Evolutionary conservation across 495 filamentous ascomycete species (phyloP), one percentile per base, ranked within the genome.

Genomic region (Hapsidospora chrysogenum): DNA sequence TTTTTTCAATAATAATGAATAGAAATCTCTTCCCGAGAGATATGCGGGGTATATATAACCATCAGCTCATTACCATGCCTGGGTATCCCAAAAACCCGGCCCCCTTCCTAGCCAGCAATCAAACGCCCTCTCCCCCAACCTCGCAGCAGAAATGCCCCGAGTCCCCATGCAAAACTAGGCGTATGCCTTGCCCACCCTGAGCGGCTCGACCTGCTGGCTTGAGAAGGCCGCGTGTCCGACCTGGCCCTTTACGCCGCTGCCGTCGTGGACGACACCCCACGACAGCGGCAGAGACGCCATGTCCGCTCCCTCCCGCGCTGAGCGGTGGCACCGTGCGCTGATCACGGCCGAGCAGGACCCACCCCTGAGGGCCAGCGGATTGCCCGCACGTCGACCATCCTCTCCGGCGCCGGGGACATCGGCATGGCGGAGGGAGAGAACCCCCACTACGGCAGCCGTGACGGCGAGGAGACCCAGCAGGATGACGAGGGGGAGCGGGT

Each of bases 201-300:
- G 41, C 23, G 35, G 39, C 17, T 37, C 47, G 5, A 37, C 49
- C 17, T 35, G 33, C 2, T 40, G 45, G 0, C 45, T 44, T 8
- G 54, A 48, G 42, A 60, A 64, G n/a, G 44, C 47, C 39, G 57
- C 60, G 15, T 56, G 52, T 13, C 57, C 51, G 7, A 47, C 48
- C 9, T 47, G 39, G 35, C 50, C 44, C n/a, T n/a, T n/a, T n/a
- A n/a, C n/a, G 11, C 48, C 50, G 3, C 38, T 27, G 4, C 47
- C 56, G 17, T 56, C 48, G 21, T 48, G 48, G 15, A 63, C 49
- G 10, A 61, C 56, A 14, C 60, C 61, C 61, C 61, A 64, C 2
- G 42, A 31, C 2, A 63, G 29, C 11, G 41, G 39, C 16, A 42
- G 36, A 23, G 40, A 34, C 53, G 51, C 56, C 11, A 54, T 29